Conservation (phyloP, 179 eudicot genomes). For the Spinacia oleracea region DNA sequence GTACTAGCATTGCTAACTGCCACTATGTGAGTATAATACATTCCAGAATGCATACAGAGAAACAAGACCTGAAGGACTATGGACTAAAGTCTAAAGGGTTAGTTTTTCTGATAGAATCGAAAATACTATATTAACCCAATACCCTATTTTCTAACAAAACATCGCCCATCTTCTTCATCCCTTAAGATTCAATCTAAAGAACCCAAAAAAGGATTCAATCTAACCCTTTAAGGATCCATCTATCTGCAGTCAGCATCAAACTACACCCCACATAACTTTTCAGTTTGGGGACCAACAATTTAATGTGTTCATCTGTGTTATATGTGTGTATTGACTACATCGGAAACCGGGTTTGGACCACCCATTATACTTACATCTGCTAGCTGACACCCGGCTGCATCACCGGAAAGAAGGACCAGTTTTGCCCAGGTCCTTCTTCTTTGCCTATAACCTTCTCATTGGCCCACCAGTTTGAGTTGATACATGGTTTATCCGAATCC, state of each 20-base stretch:
- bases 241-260: constrained; percentile 27
- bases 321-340: constrained; percentile 23
- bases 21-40: constrained; percentile 25
- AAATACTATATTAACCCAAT: constrained; percentile 17
- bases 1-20: constrained; percentile 20
- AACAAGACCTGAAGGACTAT: constrained; percentile 20
- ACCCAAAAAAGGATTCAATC: constrained; percentile 25
- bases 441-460: constrained; percentile 61
- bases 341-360: constrained; percentile 16
- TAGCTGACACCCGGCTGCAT: constrained; percentile 72
- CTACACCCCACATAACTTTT: constrained; percentile 21
- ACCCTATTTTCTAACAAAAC: constrained; percentile 25
- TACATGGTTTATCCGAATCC: constrained; percentile 40
- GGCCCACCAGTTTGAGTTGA: constrained; percentile 84
- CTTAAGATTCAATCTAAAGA: constrained; percentile 22
- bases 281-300: constrained; percentile 27
- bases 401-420: constrained; percentile 92
- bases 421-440: constrained; percentile 51
- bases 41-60: constrained; percentile 22
- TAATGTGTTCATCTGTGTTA: constrained; percentile 30
- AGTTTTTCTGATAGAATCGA: constrained; percentile 21
- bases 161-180: constrained; percentile 9
- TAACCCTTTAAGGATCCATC: constrained; percentile 22
- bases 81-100: constrained; percentile 14
- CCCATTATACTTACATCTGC: constrained; percentile 33